Evolutionary conservation across 2,329 filamentous ascomycete species (phyloP), one percentile per base, ranked within the genome.

Genomic region (Fusarium mexicanum): DNA sequence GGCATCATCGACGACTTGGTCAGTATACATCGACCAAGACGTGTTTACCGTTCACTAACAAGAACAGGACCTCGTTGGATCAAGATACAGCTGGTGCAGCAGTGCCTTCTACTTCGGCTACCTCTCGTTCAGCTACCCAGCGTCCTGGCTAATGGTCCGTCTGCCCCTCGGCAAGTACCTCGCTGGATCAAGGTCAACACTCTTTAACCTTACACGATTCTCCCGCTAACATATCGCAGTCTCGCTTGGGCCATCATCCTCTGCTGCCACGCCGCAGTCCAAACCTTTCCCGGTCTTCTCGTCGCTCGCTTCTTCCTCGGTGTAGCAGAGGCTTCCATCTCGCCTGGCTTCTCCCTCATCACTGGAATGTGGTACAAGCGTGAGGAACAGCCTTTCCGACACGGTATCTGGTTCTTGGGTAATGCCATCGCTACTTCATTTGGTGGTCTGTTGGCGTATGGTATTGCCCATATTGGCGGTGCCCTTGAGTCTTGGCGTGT

Each of bases 281-380:
- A 71, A 11, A 61, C 59, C 12, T 77, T 77, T 4, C 55, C 62
- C 4, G 68, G 75, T 9, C 48, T 77, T 3, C 37, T 77, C 5
- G 59, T 73, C 2, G 73, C 69, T 2, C 69, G 75, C 3, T 75
- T 76, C 48, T 75, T 77, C 26, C 75, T 77, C 1, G 75, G 75
- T 22, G 73, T 67, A 9, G 75, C 75, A 4, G 75, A 77, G 13
- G 75, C 75, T 14, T 77, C 75, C 6, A 77, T 77, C 14, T 76
- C 75, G 0, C 75, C 75, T 2, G 75, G 73, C 1, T 76, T 77
- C 16, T 73, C 71, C 0, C 43, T 77, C 10, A 76, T 77, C 5
- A 77, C 75, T 17, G 75, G 75, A 6, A 77, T 77, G 75, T 77
- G 75, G 75, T 77, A 77, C 5, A 75, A 58, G 2, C 72, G 75